Conservation (phyloP, 2,329 filamentous ascomycete genomes). For the Aspergillus sp. region DNA sequence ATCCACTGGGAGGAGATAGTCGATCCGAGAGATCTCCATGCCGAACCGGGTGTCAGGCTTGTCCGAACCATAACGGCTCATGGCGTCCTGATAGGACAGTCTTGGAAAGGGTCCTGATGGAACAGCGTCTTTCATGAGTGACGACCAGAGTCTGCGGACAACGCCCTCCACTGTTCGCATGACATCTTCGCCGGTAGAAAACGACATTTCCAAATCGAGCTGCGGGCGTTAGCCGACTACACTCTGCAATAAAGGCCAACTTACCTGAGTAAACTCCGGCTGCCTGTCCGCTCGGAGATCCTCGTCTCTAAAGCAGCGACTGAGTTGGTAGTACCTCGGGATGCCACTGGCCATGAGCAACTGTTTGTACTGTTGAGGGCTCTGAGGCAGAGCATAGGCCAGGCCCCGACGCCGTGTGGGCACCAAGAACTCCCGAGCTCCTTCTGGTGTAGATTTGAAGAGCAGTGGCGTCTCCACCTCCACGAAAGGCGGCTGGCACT, state of each 20-base stretch:
- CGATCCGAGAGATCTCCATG: conserved; percentile 57
- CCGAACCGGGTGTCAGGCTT: conserved; percentile 82
- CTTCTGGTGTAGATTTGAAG: conserved; percentile 96
- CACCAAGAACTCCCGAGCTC: conserved; percentile 87
- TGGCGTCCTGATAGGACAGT: conserved; percentile 66
- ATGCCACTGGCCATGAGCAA: conserved; percentile 90
- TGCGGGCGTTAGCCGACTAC: conserved; percentile 26
- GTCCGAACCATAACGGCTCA: conserved; percentile 74
- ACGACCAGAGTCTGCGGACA: conserved; percentile 46
- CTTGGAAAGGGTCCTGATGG: conserved; percentile 43
- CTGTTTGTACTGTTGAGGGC: conserved; percentile 97
- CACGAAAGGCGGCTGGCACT: conserved; percentile 48
- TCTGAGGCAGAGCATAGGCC: conserved; percentile 89
- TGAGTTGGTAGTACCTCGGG: conserved; percentile 79
- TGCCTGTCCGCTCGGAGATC: conserved; percentile 86
- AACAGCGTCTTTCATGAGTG: conserved; percentile 37
- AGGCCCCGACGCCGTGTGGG: conserved; percentile 67
- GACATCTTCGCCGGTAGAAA: conserved; percentile 62
- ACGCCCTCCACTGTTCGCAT: conserved; percentile 49
- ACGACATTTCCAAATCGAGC: conserved; percentile 91
- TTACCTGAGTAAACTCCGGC: conserved; percentile 87
- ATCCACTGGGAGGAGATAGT: conserved; percentile 51
- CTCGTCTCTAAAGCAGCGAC: conserved; percentile 90
- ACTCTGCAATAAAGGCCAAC: conserved; percentile 3
- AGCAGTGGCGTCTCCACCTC: conserved; percentile 88